These are phyloP conservation scores for Rhipidocladum racemiflorum DNA, from an alignment of 176 grass and related monocot species.

Conservation along the genomic window DNA sequence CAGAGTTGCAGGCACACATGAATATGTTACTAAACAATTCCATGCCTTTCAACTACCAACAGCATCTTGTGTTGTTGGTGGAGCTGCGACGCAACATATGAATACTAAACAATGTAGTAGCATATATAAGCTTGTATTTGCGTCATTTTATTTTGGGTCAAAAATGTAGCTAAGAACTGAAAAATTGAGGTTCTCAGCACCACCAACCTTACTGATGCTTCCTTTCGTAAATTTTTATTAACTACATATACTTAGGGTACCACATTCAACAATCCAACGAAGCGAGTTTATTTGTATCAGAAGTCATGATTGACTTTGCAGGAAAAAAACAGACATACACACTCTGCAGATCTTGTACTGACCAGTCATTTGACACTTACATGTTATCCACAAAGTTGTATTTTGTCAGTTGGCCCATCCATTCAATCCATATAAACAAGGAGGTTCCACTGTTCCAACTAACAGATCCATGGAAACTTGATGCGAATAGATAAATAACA, in stretches of 20 bases:
- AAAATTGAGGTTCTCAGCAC: not conserved
- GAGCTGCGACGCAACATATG: not conserved
- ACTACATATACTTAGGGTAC: not conserved
- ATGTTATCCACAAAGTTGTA: slow-evolving; percentile 6
- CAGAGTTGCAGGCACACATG: not conserved
- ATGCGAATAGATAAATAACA: not conserved
- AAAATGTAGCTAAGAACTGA: not conserved
- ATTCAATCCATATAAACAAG: not conserved
- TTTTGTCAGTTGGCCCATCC: not conserved
- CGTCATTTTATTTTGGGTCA: not conserved
- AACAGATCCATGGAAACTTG: not conserved
- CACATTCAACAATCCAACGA: not conserved
- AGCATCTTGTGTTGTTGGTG: not conserved
- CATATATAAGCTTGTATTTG: not conserved
- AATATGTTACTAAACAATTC: not conserved
- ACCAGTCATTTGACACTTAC: slow-evolving; percentile 6
- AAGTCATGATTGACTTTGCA: not conserved
- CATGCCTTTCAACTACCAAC: slow-evolving; percentile 7
- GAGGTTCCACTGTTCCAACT: not conserved
- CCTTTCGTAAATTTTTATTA: not conserved
- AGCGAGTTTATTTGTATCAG: not conserved
- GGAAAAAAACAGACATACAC: not conserved
- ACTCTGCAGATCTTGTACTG: not conserved
- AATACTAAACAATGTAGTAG: not conserved
- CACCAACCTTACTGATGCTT: not conserved